These are phyloP conservation scores for Albugo candida DNA, from an alignment of 352 stramenopile genomes.

Conservation along the genomic window DNA sequence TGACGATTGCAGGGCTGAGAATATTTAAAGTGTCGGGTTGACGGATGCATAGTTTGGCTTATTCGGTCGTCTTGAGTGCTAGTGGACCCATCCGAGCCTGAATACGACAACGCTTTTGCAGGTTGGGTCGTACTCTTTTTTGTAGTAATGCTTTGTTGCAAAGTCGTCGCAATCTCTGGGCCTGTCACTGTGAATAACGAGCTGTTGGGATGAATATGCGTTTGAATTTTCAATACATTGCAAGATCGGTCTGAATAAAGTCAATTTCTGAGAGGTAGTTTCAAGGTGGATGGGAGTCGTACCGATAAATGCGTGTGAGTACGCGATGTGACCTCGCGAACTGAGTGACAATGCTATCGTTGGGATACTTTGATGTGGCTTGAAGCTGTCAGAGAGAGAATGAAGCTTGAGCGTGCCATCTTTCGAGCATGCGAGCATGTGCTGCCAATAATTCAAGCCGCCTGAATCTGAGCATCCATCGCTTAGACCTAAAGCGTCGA, in stretches of 20 bases:
- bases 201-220: slow-evolving; percentile 31
- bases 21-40: no score
- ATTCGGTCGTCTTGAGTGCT: no score
- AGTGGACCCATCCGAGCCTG: no score
- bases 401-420: slow-evolving; percentile 74
- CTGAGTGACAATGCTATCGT: slow-evolving; percentile 59
- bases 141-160: no score
- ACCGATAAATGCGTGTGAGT: slow-evolving; percentile 72
- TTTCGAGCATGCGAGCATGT: slow-evolving; percentile 78
- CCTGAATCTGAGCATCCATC: slow-evolving; percentile 21
- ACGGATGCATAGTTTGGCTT: no score
- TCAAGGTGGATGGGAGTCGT: slow-evolving; percentile 1
- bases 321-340: slow-evolving; percentile 56
- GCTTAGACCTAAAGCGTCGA: background rate
- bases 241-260: slow-evolving; percentile 46
- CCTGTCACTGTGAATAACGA: slow-evolving; percentile 47
- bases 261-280: background rate
- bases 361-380: slow-evolving; percentile 56
- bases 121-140: no score
- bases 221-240: slow-evolving; percentile 63
- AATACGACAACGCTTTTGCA: no score
- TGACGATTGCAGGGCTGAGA: no score
- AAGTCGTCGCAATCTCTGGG: background rate
- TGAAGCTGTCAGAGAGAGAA: slow-evolving; percentile 64
- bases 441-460: slow-evolving; percentile 66